Base-by-base conservation (phyloP, 2,329 filamentous ascomycete species). In the Calonectria pseudoreteaudii region DNA sequence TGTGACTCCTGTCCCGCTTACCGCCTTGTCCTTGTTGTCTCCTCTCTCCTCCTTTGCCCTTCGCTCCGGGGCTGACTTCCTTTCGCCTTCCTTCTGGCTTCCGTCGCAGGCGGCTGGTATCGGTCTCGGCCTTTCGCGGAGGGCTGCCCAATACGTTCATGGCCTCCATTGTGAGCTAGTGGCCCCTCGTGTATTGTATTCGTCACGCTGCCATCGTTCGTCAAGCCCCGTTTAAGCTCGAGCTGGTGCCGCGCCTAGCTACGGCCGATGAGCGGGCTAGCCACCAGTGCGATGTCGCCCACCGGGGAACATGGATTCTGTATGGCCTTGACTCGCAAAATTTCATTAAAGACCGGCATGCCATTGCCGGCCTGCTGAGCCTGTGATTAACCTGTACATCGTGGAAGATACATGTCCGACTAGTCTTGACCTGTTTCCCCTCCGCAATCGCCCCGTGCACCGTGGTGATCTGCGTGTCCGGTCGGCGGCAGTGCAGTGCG, bases 111-210 rank as follows among this genome's bases (percentile, higher is more conserved):
- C 70, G 73, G 72, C 58, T 72, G 72, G 65, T 53, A 64, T 70
- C 50, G 72, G 66, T 68, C 70, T 75, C 60, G 67, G 73, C 47
- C 66, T 13, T 70, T 66, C 41, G 71, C 67, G 71, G 67, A 67
- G 38, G 34, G 41, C 62, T 70, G 58, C 71, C 67, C 58, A 62
- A 73, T 70, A 66, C 58, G 70, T 53, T 49, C 36, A 58, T 44
- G 20, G 30, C 23, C 34, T 30, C 14, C 23, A 67, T 53, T 58
- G 7, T 52, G 30, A 31, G 56, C 70, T 72, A 65, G 65, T 47
- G 36, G 36, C 47, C 44, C 47, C 66, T 68, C 70, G 70, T 72
- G 70, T 68, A 47, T 65, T 72, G 70, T 68, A 47, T 65, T 66
- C 31, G 64, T 69, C 66, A 65, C 66, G 53, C 65, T 64, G 47